Conservation (phyloP, 108 stramenopile genomes). For the Cafeteria roenbergensis region DNA sequence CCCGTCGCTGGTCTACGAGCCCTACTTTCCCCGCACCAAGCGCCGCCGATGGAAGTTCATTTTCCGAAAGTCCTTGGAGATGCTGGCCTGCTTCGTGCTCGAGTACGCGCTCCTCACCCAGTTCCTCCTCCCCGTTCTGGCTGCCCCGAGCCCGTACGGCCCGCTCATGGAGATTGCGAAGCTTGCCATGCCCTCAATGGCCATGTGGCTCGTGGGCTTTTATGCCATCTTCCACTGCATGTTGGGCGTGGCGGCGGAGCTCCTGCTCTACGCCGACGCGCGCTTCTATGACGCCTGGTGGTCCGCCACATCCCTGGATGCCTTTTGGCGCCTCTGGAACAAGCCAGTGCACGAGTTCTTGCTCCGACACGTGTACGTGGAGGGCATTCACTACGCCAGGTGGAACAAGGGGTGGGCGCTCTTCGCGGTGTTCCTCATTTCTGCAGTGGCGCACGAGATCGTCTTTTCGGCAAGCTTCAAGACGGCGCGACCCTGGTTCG, state of each 20-base stretch:
- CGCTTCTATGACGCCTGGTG: slow-evolving; percentile 51
- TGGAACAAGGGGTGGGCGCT: slow-evolving; percentile 53
- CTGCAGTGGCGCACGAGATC: slow-evolving; percentile 78
- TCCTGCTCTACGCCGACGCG: slow-evolving; percentile 77
- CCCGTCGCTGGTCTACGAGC: slow-evolving; percentile 23
- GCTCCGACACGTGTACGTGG: slow-evolving; percentile 72
- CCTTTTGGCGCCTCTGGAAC: slow-evolving; percentile 40
- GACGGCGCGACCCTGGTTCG: slow-evolving; percentile 57
- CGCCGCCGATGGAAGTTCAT: not conserved
- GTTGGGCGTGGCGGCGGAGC: slow-evolving; percentile 72
- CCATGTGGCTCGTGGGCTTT: slow-evolving; percentile 76
- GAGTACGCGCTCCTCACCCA: slow-evolving; percentile 1
- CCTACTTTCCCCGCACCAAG: slow-evolving; percentile 9
- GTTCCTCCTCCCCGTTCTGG: slow-evolving; percentile 3
- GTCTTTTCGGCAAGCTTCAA: slow-evolving; percentile 70
- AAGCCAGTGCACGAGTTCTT: not conserved
- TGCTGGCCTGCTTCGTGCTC: not conserved
- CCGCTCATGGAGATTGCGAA: not conserved
- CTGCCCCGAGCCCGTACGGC: too few species aligned
- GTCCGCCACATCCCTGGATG: slow-evolving; percentile 32
- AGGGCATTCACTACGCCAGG: slow-evolving; percentile 54
- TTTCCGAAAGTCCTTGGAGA: not conserved
- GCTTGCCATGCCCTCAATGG: slow-evolving; percentile 64
- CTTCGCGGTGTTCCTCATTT: slow-evolving; percentile 68
- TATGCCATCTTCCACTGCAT: slow-evolving; percentile 74